These are phyloP conservation scores for Rhodotorula graminis DNA, from an alignment of 768 basidiomycete genomes.

Conservation along the genomic window DNA sequence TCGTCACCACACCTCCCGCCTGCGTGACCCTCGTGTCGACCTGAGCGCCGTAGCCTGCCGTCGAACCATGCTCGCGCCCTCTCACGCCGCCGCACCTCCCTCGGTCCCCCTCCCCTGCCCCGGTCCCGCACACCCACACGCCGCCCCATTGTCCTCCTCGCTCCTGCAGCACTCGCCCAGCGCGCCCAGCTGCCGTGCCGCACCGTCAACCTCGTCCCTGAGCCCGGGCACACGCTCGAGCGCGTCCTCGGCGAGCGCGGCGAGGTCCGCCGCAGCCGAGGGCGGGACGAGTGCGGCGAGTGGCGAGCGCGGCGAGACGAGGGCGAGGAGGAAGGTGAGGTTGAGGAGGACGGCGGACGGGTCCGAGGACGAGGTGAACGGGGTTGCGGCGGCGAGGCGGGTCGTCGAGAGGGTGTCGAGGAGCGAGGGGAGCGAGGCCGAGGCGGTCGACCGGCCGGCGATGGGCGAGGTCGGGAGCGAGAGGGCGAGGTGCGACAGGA, in stretches of 20 bases:
- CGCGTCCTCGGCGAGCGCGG: neutral
- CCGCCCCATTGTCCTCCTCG: constrained; percentile 17
- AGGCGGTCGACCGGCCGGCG: neutral
- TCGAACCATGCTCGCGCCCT: no score
- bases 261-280: neutral
- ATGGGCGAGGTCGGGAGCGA: neutral
- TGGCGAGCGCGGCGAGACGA: constrained; percentile 9
- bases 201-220: constrained; percentile 20
- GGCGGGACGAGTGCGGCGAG: constrained; percentile 24
- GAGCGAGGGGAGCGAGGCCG: neutral
- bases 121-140: neutral
- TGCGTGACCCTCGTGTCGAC: no score
- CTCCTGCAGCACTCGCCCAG: constrained; percentile 37
- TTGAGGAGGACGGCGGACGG: neutral
- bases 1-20: no score
- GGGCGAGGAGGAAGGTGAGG: constrained; percentile 24
- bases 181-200: constrained; percentile 28
- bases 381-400: neutral
- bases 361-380: neutral
- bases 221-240: neutral
- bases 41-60: no score
- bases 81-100: no score
- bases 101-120: no score
- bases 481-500: constrained; percentile 12
- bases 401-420: neutral